Percentiles rank a stretch among this genome's conserved stretches.
Evolutionary conservation across 768 basidiomycete genomes (phyloP).

Genomic region (Macrolepiota dolichaula): DNA sequence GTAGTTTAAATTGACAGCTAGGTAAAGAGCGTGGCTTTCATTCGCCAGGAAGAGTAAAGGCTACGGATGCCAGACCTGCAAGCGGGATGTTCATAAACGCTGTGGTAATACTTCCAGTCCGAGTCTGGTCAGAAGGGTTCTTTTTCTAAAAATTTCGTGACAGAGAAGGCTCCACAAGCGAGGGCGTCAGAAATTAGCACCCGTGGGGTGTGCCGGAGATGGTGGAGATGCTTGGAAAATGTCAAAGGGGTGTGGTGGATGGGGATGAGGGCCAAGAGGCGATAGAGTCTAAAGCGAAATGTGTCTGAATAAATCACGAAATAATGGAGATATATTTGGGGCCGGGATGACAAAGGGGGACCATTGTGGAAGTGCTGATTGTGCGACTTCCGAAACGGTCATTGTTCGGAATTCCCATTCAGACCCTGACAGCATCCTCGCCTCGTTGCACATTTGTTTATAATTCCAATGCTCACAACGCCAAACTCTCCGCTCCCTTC

Average conservation of each 20-base stretch:
- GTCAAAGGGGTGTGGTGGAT: background rate
- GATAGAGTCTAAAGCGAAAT: too few relatives aligned
- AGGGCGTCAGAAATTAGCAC: background rate
- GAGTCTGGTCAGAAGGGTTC: constrained; percentile 1
- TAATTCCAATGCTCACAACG: constrained; percentile 12
- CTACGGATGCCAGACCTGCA: background rate
- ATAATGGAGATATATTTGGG: background rate
- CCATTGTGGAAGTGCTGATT: constrained; percentile 7
- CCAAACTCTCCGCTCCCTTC: constrained; percentile 16
- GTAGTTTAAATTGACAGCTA: background rate
- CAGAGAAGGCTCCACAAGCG: constrained; percentile 3
- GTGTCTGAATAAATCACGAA: background rate
- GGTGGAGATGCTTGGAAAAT: background rate
- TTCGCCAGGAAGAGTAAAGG: constrained; percentile 4
- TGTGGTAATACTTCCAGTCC: background rate
- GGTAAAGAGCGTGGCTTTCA: background rate
- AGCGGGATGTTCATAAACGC: background rate
- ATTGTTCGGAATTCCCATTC: constrained; percentile 12
- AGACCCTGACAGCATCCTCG: constrained; percentile 3
- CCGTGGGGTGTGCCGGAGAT: background rate
- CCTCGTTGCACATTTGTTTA: constrained; percentile 11
- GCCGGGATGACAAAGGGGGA: background rate
- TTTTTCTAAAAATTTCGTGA: constrained; percentile 1
- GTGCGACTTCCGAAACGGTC: constrained; percentile 8
- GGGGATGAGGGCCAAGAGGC: background rate